Conservation (phyloP, 116 monocot genomes). For the Trichopus zeylanicus region DNA sequence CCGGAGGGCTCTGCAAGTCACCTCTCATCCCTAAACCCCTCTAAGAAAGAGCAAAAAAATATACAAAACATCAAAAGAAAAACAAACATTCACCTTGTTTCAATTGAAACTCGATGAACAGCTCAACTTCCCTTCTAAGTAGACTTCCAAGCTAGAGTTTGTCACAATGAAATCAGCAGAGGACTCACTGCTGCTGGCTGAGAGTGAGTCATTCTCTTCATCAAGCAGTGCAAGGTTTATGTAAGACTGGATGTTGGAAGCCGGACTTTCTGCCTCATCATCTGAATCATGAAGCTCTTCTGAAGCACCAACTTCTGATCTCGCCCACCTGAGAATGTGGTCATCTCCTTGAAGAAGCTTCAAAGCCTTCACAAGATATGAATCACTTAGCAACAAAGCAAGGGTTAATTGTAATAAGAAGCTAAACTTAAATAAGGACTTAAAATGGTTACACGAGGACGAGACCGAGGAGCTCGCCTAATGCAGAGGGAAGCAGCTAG, state of each 20-base stretch:
- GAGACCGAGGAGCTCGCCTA: slow-evolving; percentile 24
- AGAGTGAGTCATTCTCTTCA: slow-evolving; percentile 33
- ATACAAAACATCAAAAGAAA: too few species aligned
- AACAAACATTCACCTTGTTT: too few species aligned
- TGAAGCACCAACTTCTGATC: slow-evolving; percentile 15
- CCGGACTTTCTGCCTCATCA: slow-evolving; percentile 11
- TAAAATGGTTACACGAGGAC: slow-evolving; percentile 40
- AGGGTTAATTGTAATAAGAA: too few species aligned
- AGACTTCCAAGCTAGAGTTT: too few species aligned
- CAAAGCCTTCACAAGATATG: slow-evolving; percentile 58
- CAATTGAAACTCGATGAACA: too few species aligned
- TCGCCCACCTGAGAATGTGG: slow-evolving; percentile 43
- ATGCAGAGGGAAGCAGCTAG: slow-evolving; percentile 59
- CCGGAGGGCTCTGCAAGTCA: too few species aligned
- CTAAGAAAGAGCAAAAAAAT: too few species aligned
- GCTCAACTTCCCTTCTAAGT: too few species aligned
- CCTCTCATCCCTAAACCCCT: too few species aligned
- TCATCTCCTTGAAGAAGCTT: slow-evolving; percentile 68
- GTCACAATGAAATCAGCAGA: too few species aligned
- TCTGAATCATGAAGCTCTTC: slow-evolving; percentile 24
- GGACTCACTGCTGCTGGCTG: slow-evolving; percentile 22
- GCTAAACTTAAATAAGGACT: too few species aligned
- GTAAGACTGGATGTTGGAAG: slow-evolving; percentile 36
- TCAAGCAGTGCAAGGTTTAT: slow-evolving; percentile 60
- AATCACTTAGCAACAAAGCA: too few species aligned